Conservation (phyloP, 2,329 filamentous ascomycete genomes). For the Paecilomyces sp. region DNA sequence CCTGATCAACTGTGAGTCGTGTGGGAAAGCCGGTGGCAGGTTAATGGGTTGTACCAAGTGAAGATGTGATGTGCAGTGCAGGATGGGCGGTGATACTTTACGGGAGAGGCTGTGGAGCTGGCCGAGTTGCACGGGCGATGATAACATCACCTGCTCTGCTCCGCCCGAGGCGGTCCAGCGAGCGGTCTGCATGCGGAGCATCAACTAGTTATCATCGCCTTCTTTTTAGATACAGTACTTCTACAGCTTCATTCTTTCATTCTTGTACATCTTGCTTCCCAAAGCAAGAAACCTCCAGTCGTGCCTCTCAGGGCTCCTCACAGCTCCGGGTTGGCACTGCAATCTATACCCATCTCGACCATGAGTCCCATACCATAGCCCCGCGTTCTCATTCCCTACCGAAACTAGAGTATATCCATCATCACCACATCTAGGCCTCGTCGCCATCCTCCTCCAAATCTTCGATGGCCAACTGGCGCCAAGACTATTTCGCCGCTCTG, state of each 20-base stretch:
- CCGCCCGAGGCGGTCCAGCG: slow-evolving; percentile 21
- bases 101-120: slow-evolving; percentile 13
- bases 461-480: slow-evolving; percentile 63
- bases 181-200: slow-evolving; percentile 14
- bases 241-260: not conserved
- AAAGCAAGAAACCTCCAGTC: not conserved
- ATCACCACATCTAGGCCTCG: slow-evolving; percentile 5
- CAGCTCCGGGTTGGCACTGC: not conserved
- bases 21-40: slow-evolving; percentile 3
- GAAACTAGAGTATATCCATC: slow-evolving; percentile 7
- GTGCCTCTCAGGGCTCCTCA: not conserved
- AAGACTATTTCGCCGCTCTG: slow-evolving; percentile 72
- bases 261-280: not conserved
- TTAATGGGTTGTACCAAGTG: not conserved
- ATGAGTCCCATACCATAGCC: not conserved
- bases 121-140: slow-evolving; percentile 9
- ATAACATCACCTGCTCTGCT: slow-evolving; percentile 26
- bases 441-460: no score
- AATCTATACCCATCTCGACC: not conserved
- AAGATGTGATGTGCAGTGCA: not conserved
- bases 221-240: no score
- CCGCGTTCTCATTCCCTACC: not conserved
- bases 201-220: no score
- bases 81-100: not conserved
- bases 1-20: not conserved